Evolutionary conservation across 352 stramenopile genomes (phyloP).

Genomic region (Globisporangium spiculum): DNA sequence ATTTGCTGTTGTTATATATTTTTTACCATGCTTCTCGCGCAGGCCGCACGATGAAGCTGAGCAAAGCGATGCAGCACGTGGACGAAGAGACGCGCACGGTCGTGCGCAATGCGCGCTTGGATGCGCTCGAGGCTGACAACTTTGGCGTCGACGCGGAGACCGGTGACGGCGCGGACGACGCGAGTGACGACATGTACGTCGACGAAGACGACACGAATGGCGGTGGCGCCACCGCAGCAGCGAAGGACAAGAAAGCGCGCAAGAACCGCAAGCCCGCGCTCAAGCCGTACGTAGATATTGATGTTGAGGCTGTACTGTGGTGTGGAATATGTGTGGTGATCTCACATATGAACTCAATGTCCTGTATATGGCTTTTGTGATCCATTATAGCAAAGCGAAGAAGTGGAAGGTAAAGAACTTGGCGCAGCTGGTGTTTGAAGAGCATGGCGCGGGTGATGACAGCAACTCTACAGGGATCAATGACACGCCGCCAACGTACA

Average conservation of each 20-base stretch:
- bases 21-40: not conserved
- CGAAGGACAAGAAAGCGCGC: constrained; percentile 40
- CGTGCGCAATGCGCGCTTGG: constrained; percentile 82
- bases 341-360: not conserved
- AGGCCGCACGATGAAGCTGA: constrained; percentile 77
- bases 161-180: constrained; percentile 40
- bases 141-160: constrained; percentile 71
- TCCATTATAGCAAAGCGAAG: constrained; percentile 20
- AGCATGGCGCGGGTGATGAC: constrained; percentile 32
- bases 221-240: constrained; percentile 4
- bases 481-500: constrained; percentile 52
- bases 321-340: not conserved
- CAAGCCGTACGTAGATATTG: not conserved
- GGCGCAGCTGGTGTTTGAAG: constrained; percentile 84
- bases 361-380: not conserved
- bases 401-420: constrained; percentile 88
- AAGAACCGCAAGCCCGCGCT: constrained; percentile 19
- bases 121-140: constrained; percentile 89
- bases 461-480: not conserved
- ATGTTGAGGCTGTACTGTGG: not conserved
- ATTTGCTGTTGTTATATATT: too few relatives aligned
- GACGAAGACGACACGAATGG: constrained; percentile 47
- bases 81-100: constrained; percentile 80
- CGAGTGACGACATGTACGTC: constrained; percentile 62
- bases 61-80: constrained; percentile 78